Conservation (phyloP, 352 stramenopile species). For the Labyrinthula sp. region DNA sequence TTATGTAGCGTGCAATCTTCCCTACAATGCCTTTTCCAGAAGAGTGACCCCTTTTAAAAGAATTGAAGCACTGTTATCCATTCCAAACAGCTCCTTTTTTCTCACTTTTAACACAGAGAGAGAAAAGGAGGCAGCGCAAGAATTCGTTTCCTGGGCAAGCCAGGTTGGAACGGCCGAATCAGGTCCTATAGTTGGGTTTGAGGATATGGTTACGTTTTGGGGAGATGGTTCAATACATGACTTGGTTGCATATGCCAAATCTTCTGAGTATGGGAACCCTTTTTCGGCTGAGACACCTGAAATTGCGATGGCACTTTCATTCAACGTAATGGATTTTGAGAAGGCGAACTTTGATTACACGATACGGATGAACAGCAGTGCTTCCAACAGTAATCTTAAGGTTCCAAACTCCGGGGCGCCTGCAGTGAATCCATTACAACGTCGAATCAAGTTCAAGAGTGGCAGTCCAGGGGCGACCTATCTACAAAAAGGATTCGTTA, state of each 20-base stretch:
- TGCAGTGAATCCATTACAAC: conserved; percentile 6
- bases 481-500: conserved; percentile 17
- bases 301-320: conserved; percentile 6
- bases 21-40: too few relatives aligned
- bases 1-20: too few relatives aligned
- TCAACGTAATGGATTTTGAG: conserved; percentile 8
- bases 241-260: conserved; percentile 13
- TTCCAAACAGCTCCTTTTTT: conserved; percentile 7
- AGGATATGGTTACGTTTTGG: too few relatives aligned
- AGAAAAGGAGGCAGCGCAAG: conserved; percentile 8
- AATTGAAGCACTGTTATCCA: too few relatives aligned
- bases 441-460: neutral
- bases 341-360: conserved; percentile 23
- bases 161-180: conserved; percentile 5
- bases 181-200: too few relatives aligned
- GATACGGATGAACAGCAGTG: conserved; percentile 13
- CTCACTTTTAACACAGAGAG: conserved; percentile 1
- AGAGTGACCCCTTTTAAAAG: too few relatives aligned
- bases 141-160: conserved; percentile 12
- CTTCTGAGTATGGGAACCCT: conserved; percentile 9
- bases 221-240: too few relatives aligned
- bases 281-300: conserved; percentile 3
- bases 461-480: conserved; percentile 18
- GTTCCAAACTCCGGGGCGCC: too few relatives aligned
- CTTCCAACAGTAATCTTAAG: conserved; percentile 8